Evolutionary conservation across 1,139 yeast species (phyloP).

Genomic region (Pichia sp.): DNA sequence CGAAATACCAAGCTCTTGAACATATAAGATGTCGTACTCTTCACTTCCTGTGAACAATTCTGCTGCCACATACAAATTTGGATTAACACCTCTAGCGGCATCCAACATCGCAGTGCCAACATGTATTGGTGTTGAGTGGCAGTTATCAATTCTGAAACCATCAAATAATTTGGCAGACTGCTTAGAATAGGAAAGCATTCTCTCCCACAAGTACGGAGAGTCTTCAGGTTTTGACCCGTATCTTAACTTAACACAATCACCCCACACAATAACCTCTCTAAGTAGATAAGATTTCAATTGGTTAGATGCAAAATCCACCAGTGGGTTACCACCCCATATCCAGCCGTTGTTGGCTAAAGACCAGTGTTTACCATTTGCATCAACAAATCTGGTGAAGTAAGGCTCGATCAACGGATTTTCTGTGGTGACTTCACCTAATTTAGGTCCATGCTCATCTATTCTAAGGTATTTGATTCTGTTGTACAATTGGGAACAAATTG

Average conservation of each 20-base stretch:
- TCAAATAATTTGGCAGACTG: slow-evolving; percentile 69
- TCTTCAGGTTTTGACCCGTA: slow-evolving; percentile 75
- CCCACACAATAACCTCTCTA: slow-evolving; percentile 95
- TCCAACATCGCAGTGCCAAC: slow-evolving; percentile 89
- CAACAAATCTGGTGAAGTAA: slow-evolving; percentile 72
- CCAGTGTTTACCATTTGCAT: slow-evolving; percentile 50
- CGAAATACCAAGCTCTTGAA: slow-evolving; percentile 83
- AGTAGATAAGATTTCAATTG: slow-evolving; percentile 76
- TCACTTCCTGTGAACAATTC: slow-evolving; percentile 93
- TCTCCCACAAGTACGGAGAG: slow-evolving; percentile 84
- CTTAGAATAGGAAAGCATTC: slow-evolving; percentile 77
- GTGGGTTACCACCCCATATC: slow-evolving; percentile 97
- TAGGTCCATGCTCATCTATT: slow-evolving; percentile 76
- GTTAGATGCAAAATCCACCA: slow-evolving; percentile 85
- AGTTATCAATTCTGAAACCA: slow-evolving; percentile 91
- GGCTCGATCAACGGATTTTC: slow-evolving; percentile 71
- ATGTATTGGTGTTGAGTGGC: slow-evolving; percentile 93
- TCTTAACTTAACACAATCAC: slow-evolving; percentile 90
- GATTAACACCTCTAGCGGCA: slow-evolving; percentile 79
- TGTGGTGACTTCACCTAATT: slow-evolving; percentile 58
- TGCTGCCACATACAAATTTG: slow-evolving; percentile 87
- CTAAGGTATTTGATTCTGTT: slow-evolving; percentile 75
- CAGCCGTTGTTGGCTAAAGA: slow-evolving; percentile 95
- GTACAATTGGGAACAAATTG: slow-evolving; percentile 62
- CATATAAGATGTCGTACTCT: slow-evolving; percentile 82